A percentile compares a stretch with the other conserved stretches of the same genome.
phyloP scores from a whole-genome alignment of 768 basidiomycete genomes.

The Termitomyces titanicus region DNA sequence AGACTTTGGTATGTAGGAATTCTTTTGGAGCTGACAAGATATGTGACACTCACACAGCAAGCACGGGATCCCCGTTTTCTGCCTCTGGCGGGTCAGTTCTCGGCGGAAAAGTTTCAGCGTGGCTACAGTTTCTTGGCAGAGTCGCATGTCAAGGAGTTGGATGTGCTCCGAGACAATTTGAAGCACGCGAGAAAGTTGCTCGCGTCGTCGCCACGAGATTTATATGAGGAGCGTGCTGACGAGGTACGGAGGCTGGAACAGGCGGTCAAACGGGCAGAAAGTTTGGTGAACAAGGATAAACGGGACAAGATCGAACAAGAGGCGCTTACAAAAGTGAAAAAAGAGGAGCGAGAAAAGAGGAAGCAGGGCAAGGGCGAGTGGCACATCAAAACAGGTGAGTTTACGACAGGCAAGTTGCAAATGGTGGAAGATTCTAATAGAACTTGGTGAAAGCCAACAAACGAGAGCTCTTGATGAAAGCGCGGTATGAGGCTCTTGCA shows the following conservation, averaged over 20 bases:
- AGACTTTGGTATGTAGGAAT: slow-evolving; percentile 51
- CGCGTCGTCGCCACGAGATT: slow-evolving; percentile 54
- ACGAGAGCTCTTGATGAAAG: slow-evolving; percentile 67
- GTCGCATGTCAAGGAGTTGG: slow-evolving; percentile 61
- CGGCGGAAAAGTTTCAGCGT: slow-evolving; percentile 57
- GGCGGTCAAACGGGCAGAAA: slow-evolving; percentile 75
- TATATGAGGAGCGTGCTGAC: slow-evolving; percentile 54
- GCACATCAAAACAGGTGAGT: slow-evolving; percentile 77
- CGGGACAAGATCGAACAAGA: slow-evolving; percentile 68
- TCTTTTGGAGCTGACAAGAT: slow-evolving; percentile 1
- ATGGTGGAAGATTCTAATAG: slow-evolving; percentile 1
- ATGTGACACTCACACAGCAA: slow-evolving; percentile 40
- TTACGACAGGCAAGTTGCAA: slow-evolving; percentile 19
- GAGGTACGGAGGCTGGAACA: slow-evolving; percentile 71
- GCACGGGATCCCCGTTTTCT: slow-evolving; percentile 87
- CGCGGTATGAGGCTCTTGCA: slow-evolving; percentile 77
- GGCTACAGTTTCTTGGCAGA: slow-evolving; percentile 75
- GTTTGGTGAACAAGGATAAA: slow-evolving; percentile 68
- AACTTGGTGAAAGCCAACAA: slow-evolving; percentile 58
- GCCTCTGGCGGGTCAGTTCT: slow-evolving; percentile 65
- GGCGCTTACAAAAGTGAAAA: slow-evolving; percentile 51
- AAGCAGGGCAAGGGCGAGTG: slow-evolving; percentile 77
- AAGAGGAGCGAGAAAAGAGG: slow-evolving; percentile 63
- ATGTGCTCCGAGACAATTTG: slow-evolving; percentile 59
- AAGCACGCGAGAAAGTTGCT: slow-evolving; percentile 67